Base-by-base conservation (phyloP, 2,329 filamentous ascomycete species). In the Penicillium sp. region DNA sequence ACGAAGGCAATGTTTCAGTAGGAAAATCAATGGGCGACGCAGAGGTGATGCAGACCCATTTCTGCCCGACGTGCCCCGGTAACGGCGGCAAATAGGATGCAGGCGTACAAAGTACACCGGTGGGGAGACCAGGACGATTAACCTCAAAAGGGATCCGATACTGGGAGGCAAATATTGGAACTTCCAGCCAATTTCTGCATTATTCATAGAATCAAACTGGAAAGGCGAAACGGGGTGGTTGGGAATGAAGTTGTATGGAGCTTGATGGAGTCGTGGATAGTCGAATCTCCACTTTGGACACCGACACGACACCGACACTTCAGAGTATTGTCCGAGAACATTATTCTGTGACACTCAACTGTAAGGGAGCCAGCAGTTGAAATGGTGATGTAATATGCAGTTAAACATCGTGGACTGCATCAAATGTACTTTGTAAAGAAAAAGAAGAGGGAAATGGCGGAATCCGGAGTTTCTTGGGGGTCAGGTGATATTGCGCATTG, bases 1-100 rank as follows among this genome's bases (percentile, higher is more conserved):
- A 57, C 49, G 31, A 43, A 55, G 45, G 29, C 52, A 38, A 35
- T 59, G 57, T 59, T 49, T 59, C 53, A 57, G 36, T 51, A 38
- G 21, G 42, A 4, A 55, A 48, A 25, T 36, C 47, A 23, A 49
- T 35, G 33, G 31, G 58, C 49, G 27, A 57, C 31, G 50, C 44
- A 58, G 55, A 62, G 56, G 59, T 51, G 60, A 63, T 66, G 61
- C 61, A 61, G 63, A 53, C 55, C 44, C 50, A 68, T 73, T 69
- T 65, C 64, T 73, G 70, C 71, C 63, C 64, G 66, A 66, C 62
- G 57, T 58, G 47, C 23, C 10, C 39, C 65, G 62, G 60, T 51
- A 61, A 61, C 35, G 57, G 62, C 66, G 64, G 65, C 62, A 68
- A 68, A 69, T 47, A 44, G 27, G 50, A 53, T 65, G 63, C 63